These are phyloP conservation scores for Globisporangium radiosum DNA, from an alignment of 352 stramenopile genomes.

Conservation along the genomic window DNA sequence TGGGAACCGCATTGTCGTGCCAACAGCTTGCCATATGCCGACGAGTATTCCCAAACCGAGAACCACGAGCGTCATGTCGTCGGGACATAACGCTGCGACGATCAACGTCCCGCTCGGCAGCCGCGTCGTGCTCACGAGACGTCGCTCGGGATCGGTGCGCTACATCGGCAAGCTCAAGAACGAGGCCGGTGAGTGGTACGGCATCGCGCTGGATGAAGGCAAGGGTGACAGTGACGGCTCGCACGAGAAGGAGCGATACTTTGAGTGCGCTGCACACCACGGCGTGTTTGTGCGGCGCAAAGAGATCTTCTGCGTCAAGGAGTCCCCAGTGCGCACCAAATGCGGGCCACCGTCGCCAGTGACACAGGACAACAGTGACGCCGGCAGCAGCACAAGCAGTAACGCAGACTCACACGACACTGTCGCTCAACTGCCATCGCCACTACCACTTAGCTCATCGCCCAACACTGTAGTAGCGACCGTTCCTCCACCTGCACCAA, in stretches of 20 bases:
- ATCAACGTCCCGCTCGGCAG: constrained; percentile 49
- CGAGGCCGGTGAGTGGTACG: constrained; percentile 62
- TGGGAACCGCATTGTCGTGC: background rate
- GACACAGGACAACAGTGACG: constrained; percentile 32
- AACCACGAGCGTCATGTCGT: constrained; percentile 6
- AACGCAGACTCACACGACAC: constrained; percentile 19
- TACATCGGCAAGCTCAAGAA: constrained; percentile 53
- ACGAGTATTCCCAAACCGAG: constrained; percentile 15
- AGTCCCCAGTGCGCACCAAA: constrained; percentile 27
- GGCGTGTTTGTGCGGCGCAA: constrained; percentile 63
- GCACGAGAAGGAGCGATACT: constrained; percentile 44
- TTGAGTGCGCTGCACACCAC: constrained; percentile 41
- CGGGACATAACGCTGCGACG: constrained; percentile 8
- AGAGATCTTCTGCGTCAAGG: constrained; percentile 43
- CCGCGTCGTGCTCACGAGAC: constrained; percentile 47
- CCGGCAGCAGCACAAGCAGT: constrained; percentile 26
- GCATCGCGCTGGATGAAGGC: constrained; percentile 53
- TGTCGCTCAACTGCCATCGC: constrained; percentile 1
- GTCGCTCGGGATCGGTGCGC: constrained; percentile 46
- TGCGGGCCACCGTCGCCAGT: constrained; percentile 32
- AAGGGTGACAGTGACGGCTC: constrained; percentile 51
- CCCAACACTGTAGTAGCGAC: background rate
- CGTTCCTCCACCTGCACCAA: background rate
- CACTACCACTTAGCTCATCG: no score
- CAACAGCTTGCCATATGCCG: constrained; percentile 1